Evolutionary conservation across 139 green algal genomes (phyloP), one percentile per base, ranked within the genome.

Genomic region (Picochlorum sp.): DNA sequence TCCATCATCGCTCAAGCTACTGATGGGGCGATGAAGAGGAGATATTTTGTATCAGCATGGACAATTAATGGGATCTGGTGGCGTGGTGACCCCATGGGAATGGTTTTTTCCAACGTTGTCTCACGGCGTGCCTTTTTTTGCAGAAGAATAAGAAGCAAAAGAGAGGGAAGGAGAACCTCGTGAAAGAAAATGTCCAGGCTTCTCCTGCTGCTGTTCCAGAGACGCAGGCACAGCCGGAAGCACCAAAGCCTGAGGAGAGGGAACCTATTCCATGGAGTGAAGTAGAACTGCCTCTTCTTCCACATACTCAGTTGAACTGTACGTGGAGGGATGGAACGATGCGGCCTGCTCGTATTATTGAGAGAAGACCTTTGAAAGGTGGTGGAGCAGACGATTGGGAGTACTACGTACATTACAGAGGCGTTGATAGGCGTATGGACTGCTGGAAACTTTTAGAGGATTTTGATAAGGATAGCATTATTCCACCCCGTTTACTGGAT

Each of bases 371-470:
- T 30, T 50, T 67, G 26, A 50, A 65, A 57, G 58, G 58, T 37
- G 23, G 21, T 0, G 23, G 18, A 7, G 41, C 23, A 13, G 54
- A 68, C 15, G 81, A 83, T 8, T 92, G 83, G 57, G 86, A 97
- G 70, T 98, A 98, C 76, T 98, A 98, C 71, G 86, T 98, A 62
- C 92, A 98, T 83, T 98, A 96, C 78, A 72, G 81, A 14, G 75
- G 73, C 38, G 80, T 95, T 69, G 96, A 97, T 72, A 76, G 90
- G 26, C 82, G 91, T 26, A 88, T 97, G 84, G 91, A 97, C 63
- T 84, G 95, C 65, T 98, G 92, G 93, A 85, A 95, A 54, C 20
- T 34, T 2, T 55, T 88, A 10, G 50, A 71, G 16, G 67, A 86
- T 65, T 73, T 97, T 66, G 79, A 95, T 66, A 71, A 90, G 1